Evolutionary conservation across 192 early-diverging fungal species (phyloP), one percentile per base, ranked within the genome.

Genomic region (Backusella macrospora): DNA sequence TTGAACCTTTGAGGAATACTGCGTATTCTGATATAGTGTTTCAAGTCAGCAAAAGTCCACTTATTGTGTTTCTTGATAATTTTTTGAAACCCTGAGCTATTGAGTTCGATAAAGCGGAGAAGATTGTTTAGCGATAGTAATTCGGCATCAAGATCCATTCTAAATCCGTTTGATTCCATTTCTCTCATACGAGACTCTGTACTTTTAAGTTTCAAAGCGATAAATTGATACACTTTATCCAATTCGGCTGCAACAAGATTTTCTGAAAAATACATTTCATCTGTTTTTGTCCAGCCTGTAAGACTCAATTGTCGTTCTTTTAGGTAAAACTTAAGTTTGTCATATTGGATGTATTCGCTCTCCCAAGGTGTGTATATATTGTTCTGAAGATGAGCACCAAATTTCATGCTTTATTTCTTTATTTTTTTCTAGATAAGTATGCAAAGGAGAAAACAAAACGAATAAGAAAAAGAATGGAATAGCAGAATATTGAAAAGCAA

Each of bases 21-120:
- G 34, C 70, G 59, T n/a, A 55, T 62, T 34, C 85, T 82, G 78
- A 91, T 89, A 78, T 91, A 74, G 39, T 90, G 83, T 80, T 90
- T 83, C 55, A 99, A 81, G 40, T 86, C 81, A 75, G 86, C 92
- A 16, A 74, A 78, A 26, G 94, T 92, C 80, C 93, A 91, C 78
- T 94, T 94, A 82, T 99, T 96, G 77, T 99, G 97, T 82, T 99
- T 99, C 82, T 99, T 98, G 72, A 99, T 82, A 74, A 98, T 97
- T 87, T 96, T 92, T 65, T 89, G 84, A 70, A 94, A 93, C 29
- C 91, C 92, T 12, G 88, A 86, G 75, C 88, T 91, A 82, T 94
- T 94, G 75, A 92, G 82, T 5, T 92, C 82, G 16, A 87, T 88
- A 70, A 89, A 94, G 74, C 89, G 90, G 66, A 91, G 86, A 59